A percentile compares a stretch with the other conserved stretches of the same genome.
Evolutionary conservation across 1,139 yeast genomes (phyloP).

Genomic region (Suhomyces wounanorum): DNA sequence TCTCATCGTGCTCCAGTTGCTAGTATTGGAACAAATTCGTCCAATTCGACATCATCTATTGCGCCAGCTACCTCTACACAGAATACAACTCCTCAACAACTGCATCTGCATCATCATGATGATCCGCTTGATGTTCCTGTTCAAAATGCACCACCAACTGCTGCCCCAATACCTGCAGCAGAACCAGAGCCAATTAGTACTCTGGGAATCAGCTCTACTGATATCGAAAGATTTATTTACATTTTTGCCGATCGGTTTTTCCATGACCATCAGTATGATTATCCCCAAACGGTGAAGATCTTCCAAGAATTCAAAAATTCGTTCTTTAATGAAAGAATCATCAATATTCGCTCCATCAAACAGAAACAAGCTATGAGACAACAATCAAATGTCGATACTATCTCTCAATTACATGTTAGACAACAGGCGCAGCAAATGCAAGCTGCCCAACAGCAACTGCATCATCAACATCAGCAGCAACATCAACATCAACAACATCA

Average conservation of each 20-base stretch:
- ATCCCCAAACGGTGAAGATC: conserved; percentile 50
- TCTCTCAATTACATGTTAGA: conserved; percentile 11
- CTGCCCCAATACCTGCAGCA: conserved; percentile 2
- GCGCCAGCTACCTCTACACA: conserved; percentile 1
- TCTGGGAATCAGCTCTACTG: conserved; percentile 37
- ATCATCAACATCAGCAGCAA: conserved; percentile 11
- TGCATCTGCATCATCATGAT: conserved; percentile 10
- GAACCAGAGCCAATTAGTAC: conserved; percentile 13
- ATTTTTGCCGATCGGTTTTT: conserved; percentile 53
- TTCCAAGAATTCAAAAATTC: conserved; percentile 54
- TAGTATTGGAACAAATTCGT: background rate
- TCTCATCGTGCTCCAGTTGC: conserved; percentile 8
- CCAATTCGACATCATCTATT: conserved; percentile 8
- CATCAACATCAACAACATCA: conserved; percentile 14
- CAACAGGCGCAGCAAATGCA: conserved; percentile 12
- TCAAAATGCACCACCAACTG: conserved; percentile 1
- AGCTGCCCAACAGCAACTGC: conserved; percentile 17
- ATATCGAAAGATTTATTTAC: conserved; percentile 50
- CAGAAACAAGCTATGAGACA: conserved; percentile 20
- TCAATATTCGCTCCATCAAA: conserved; percentile 33
- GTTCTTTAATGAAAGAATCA: conserved; percentile 52
- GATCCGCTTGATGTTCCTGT: conserved; percentile 4
- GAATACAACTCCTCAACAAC: conserved; percentile 1
- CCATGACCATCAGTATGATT: conserved; percentile 45
- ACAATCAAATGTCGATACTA: conserved; percentile 4